Base-by-base conservation (phyloP, 768 basidiomycete species). In the Russula griseocarnosa region DNA sequence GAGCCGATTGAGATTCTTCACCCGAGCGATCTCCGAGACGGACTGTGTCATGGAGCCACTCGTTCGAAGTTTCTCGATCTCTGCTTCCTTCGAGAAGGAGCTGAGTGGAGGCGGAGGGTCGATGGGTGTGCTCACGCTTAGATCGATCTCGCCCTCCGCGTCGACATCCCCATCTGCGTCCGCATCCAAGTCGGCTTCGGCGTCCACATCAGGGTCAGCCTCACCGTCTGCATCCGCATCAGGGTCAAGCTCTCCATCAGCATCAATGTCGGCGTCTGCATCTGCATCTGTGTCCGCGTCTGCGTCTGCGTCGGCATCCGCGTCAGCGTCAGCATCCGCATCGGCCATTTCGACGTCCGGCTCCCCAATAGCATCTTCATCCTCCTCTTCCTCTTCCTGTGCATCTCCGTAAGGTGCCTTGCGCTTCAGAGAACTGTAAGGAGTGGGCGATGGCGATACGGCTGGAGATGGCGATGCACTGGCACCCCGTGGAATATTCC, bases 41-140 rank as follows among this genome's bases (percentile, higher is more conserved):
- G 92, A 93, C 76, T 99, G 97, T 5, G 97, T 98, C 95, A 99
- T 98, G 34, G 94, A 98, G 13, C 97, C 97, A 13, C 93, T 93
- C 20, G 94, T 96, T 24, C 97, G 90, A 18, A 98, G 84, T 75
- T 98, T 98, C 79, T 98, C 96, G 71, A 98, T 98, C 75, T 99
- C 97, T 76, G 96, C 90, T 75, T 97, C 92, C 76, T 99, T 99
- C 75, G 93, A 95, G 80, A 95, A 95, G 22, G 84, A 71, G 47
- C 84, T 76, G 28, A 81, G 72, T 3, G 85, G 83, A 11, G 79
- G 82, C 0, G 83, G 80, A 14, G 78, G 77, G 61, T 79, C 79
- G 24, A 81, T 78, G 51, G 83, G 79, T 16, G 76, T 75, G 64
- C 82, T 74, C 66, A 82, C 75, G 69, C 78, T 81, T 52, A 87